phyloP scores from a whole-genome alignment of 306 rosid species.

The Cucurbita ficifolia region DNA sequence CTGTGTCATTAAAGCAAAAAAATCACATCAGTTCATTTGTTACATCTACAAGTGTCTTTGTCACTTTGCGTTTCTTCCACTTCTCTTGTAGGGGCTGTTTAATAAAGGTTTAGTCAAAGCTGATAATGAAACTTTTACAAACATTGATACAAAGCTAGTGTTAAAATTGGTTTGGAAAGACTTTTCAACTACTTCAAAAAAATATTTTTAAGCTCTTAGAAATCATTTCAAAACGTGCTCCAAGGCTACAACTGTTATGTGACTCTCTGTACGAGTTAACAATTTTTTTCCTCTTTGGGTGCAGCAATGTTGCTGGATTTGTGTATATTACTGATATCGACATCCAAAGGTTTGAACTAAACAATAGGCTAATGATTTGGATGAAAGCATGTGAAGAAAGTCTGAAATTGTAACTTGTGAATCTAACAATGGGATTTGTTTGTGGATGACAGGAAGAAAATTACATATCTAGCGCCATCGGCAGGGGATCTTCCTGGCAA shows the following conservation, averaged over 20 bases:
- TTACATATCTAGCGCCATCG: no score
- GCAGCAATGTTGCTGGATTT: constrained; percentile 89
- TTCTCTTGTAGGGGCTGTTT: neutral
- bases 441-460: constrained; percentile 58
- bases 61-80: neutral
- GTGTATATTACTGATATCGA: constrained; percentile 68
- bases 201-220: no score
- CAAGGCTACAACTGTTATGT: neutral
- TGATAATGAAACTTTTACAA: neutral
- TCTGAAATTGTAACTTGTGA: constrained; percentile 3
- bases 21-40: neutral
- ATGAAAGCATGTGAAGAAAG: neutral
- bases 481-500: no score
- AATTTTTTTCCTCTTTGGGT: constrained; percentile 3
- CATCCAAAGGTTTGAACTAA: constrained; percentile 58
- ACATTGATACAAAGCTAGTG: neutral
- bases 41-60: neutral
- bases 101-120: neutral
- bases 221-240: no score
- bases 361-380: neutral
- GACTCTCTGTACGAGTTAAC: neutral
- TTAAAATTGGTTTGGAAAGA: no score
- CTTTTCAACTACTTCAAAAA: no score
- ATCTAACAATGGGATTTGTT: constrained; percentile 8
- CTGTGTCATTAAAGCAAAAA: neutral